phyloP scores from a whole-genome alignment of 192 early-diverging fungal species.

The Allomyces javanicus region DNA sequence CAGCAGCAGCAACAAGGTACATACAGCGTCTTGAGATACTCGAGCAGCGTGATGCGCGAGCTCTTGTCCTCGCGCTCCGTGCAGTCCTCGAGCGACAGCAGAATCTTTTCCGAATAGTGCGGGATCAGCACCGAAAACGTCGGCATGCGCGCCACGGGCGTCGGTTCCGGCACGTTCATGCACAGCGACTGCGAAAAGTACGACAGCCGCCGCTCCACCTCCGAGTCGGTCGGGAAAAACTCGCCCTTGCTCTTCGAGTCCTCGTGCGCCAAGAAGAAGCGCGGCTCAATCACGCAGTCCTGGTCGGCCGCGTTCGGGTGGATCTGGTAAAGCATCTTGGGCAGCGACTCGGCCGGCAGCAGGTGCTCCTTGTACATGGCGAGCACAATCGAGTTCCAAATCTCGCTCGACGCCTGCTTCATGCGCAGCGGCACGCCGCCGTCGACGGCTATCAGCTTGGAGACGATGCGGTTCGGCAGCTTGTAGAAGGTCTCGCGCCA shows the following conservation, averaged over 20 bases:
- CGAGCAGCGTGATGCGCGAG: not conserved
- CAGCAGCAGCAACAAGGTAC: not conserved
- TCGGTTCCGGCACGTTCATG: not conserved
- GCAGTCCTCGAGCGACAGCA: not conserved
- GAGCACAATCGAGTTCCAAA: conserved; percentile 70
- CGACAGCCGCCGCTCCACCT: not conserved
- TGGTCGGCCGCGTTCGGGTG: too few species aligned
- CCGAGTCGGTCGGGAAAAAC: not conserved
- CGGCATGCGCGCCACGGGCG: not conserved
- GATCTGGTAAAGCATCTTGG: conserved; percentile 48
- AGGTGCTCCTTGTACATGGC: conserved; percentile 67
- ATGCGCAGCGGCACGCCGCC: not conserved
- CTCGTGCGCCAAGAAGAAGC: not conserved
- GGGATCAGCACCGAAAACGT: not conserved
- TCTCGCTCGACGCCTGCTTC: conserved; percentile 14
- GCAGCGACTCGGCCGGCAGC: conserved; percentile 50
- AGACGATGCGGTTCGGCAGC: conserved; percentile 60
- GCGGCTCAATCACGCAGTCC: not conserved
- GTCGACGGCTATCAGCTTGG: conserved; percentile 36
- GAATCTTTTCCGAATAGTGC: not conserved
- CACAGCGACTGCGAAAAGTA: not conserved
- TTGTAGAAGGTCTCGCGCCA: conserved; percentile 61
- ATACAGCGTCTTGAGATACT: not conserved
- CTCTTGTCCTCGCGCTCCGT: not conserved
- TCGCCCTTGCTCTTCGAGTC: not conserved